Base-by-base conservation (phyloP, 2,329 filamentous ascomycete species). In the Penicillium sp. region DNA sequence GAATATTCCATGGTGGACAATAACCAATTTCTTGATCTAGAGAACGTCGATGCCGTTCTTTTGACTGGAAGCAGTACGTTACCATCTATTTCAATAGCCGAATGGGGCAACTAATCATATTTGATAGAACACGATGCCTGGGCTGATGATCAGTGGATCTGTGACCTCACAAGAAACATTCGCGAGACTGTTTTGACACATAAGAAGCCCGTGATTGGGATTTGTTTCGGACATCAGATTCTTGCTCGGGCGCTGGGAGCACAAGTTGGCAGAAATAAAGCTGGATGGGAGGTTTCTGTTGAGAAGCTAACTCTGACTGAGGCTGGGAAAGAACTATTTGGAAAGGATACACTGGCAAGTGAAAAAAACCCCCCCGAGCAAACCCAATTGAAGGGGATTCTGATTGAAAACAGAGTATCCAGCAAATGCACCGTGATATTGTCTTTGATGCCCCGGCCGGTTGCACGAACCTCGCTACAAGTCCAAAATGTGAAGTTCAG, bases 171-270 rank as follows among this genome's bases (percentile, higher is more conserved):
- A 25, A 67, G 73, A 53, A 80, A 75, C 49, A 66, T 76, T 7
- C 68, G 73, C 11, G 63, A 67, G 4, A 61, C 64, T 16, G 43
- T 64, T 1, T 37, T 58, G 7, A 30, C 56, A 3, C 48, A 61
- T 19, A 52, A 59, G 11, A 68, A 65, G 50, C 73, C 69, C 6
- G 67, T 80, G 0, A 69, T 80, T 10, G 78, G 78, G 1, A 70
- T 80, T 36, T 81, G 78, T 59, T 81, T 80, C 58, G 78, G 78
- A 1, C 78, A 81, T 47, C 78, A 81, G 63, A 79, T 81, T 28
- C 61, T 81, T 31, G 78, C 73, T 1, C 68, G 78, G 3, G 77
- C 78, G 2, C 64, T 77, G 28, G 69, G 69, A 7, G 62, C 74
- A 5, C 65, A 67, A 28, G 68, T 78, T 2, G 73, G 70, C 10